Evolutionary conservation across 805 yeast genomes (phyloP), one percentile per base, ranked within the genome.

Genomic region (Torulaspora maleeae): DNA sequence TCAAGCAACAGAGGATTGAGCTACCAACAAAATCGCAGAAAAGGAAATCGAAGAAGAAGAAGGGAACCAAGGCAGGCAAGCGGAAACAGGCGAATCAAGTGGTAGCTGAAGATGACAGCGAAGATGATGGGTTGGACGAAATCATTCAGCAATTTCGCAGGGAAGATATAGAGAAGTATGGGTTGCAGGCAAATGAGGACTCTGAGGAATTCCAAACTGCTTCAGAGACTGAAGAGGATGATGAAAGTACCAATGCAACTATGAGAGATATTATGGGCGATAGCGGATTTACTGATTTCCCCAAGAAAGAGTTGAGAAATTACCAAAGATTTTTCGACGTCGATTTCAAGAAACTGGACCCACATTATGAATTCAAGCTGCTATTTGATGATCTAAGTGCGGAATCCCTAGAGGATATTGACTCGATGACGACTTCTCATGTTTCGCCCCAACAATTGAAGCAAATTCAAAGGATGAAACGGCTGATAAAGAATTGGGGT

Each of bases 401-500:
- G 5, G 84, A 80, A 35, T 79, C 86, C 0, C 72, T 85, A 15
- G 83, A 81, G 44, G 91, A 85, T 61, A 89, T 87, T 0, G 84
- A 83, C 54, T 75, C 85, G 1, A 78, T 87, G n/a, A 76, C 89
- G 0, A 79, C 90, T 0, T 70, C 82, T 2, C 78, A 82, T 28
- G 75, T 80, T 0, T 76, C 85, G 0, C 91, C 90, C 0, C 89
- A 83, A 49, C 76, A 79, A 15, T 63, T 84, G 45, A 77, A 73
- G 41, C 86, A 82, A 56, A 77, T 83, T 52, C 82, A 79, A 54
- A 73, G 63, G 34, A 43, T 71, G 41, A 67, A 69, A 25, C 74
- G 64, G 50, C 74, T 66, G n/a, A 79, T 86, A 0, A 73, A 86
- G 55, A 89, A 88, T 19, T 87, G 95, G 95, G 84, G 88, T 36